phyloP scores from a whole-genome alignment of 805 yeast species.

The Kodamaea jinghongensis region DNA sequence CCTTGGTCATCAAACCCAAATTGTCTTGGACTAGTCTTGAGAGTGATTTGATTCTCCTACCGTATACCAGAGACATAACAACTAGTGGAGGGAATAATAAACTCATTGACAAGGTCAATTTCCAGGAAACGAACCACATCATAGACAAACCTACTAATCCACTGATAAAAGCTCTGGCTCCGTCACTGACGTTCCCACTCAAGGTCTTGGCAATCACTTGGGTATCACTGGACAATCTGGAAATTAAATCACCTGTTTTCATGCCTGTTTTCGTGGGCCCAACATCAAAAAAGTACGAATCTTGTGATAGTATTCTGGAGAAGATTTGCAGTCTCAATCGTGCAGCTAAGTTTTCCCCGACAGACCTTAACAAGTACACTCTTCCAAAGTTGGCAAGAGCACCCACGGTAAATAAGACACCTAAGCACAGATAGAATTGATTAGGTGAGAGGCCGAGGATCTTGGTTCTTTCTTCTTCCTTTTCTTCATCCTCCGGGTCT shows the following conservation, averaged over 20 bases:
- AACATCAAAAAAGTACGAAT: slow-evolving; percentile 83
- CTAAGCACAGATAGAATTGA: slow-evolving; percentile 63
- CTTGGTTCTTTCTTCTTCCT: slow-evolving; percentile 1
- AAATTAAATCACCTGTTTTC: slow-evolving; percentile 88
- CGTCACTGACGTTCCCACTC: slow-evolving; percentile 88
- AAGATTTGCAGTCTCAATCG: slow-evolving; percentile 75
- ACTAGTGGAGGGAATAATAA: slow-evolving; percentile 81
- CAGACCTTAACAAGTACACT: slow-evolving; percentile 66
- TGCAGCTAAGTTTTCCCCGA: slow-evolving; percentile 87
- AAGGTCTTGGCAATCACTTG: slow-evolving; percentile 82
- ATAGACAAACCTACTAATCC: slow-evolving; percentile 85
- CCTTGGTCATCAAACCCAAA: slow-evolving; percentile 82
- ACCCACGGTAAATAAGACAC: slow-evolving; percentile 65
- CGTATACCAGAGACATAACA: slow-evolving; percentile 76
- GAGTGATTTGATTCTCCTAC: slow-evolving; percentile 69
- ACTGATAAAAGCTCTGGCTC: slow-evolving; percentile 77
- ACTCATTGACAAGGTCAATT: slow-evolving; percentile 78
- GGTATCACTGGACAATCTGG: slow-evolving; percentile 84
- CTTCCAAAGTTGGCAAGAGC: slow-evolving; percentile 80
- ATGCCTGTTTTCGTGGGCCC: slow-evolving; percentile 49
- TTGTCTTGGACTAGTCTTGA: slow-evolving; percentile 79
- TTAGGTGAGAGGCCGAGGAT: slow-evolving; percentile 57
- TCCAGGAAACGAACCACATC: slow-evolving; percentile 87
- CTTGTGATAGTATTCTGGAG: slow-evolving; percentile 76
- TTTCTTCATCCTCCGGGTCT: slow-evolving; percentile 7